These are phyloP conservation scores for Exophiala calicioides DNA, from an alignment of 2,329 filamentous ascomycete species.

Conservation along the genomic window DNA sequence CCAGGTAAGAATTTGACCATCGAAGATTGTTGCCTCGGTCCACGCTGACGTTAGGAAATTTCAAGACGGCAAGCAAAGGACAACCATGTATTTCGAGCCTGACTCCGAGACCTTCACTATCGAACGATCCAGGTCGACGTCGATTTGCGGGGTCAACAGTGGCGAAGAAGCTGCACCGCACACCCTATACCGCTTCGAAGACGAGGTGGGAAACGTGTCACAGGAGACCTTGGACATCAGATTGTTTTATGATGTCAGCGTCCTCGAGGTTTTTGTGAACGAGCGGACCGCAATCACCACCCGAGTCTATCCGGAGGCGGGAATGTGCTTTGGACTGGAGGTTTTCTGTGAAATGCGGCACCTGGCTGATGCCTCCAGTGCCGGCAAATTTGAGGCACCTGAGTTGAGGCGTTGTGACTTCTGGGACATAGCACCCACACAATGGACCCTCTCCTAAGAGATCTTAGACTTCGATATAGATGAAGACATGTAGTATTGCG, in stretches of 20 bases:
- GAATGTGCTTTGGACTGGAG: too few relatives aligned
- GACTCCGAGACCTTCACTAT: conserved; percentile 44
- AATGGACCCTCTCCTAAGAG: too few relatives aligned
- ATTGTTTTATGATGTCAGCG: conserved; percentile 45
- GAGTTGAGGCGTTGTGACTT: too few relatives aligned
- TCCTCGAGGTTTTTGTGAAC: conserved; percentile 51
- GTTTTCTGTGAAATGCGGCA: too few relatives aligned
- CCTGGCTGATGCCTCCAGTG: too few relatives aligned
- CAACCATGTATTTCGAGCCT: conserved; percentile 44
- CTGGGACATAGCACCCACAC: too few relatives aligned
- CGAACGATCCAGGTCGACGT: conserved; percentile 36
- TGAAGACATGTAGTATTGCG: too few relatives aligned
- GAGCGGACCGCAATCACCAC: conserved; percentile 46
- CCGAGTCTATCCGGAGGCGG: conserved; percentile 39
- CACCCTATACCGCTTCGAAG: conserved; percentile 47
- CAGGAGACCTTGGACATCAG: conserved; percentile 45
- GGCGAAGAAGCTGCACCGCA: conserved; percentile 43
- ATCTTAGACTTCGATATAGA: too few relatives aligned
- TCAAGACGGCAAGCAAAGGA: conserved; percentile 35
- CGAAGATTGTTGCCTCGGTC: too few relatives aligned
- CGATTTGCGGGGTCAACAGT: conserved; percentile 38
- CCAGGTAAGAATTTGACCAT: too few relatives aligned
- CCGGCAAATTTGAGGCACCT: too few relatives aligned
- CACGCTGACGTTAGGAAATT: conserved; percentile 36
- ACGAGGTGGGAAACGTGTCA: conserved; percentile 21